phyloP scores from a whole-genome alignment of 208 protist species.

The Wallacemonas sp. region DNA sequence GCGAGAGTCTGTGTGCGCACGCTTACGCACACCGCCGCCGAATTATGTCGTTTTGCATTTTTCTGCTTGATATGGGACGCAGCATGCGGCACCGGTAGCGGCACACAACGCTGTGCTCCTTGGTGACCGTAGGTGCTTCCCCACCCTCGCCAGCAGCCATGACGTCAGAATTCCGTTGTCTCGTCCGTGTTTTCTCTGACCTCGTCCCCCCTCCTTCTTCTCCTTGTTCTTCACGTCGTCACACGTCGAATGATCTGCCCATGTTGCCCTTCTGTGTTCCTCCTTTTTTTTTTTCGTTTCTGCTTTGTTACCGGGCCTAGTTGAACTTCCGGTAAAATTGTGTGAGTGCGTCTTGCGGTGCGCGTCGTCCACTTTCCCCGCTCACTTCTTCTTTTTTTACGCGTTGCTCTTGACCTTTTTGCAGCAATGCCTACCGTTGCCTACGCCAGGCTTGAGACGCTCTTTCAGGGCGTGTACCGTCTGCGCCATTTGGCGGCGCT shows the following conservation, averaged over 20 bases:
- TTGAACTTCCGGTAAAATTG: background rate
- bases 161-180: background rate
- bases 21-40: too few species aligned
- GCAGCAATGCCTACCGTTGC: background rate
- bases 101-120: too few species aligned
- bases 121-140: too few species aligned
- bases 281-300: constrained; percentile 17
- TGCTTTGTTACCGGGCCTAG: constrained; percentile 9
- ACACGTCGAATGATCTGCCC: background rate
- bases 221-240: background rate
- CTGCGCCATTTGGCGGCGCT: constrained; percentile 32
- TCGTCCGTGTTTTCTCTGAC: background rate
- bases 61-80: too few species aligned
- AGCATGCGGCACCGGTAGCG: too few species aligned
- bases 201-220: background rate
- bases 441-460: constrained; percentile 41
- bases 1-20: too few species aligned
- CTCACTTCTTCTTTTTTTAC: constrained; percentile 1
- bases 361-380: background rate
- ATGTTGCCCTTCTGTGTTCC: background rate
- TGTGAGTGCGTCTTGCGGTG: background rate
- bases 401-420: constrained; percentile 2
- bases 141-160: too few species aligned
- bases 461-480: constrained; percentile 34
- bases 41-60: too few species aligned